Percentiles rank a stretch among this genome's conserved stretches.
Conservation (phyloP, 305 asterid genomes). For the Fraxinus greggii region DNA sequence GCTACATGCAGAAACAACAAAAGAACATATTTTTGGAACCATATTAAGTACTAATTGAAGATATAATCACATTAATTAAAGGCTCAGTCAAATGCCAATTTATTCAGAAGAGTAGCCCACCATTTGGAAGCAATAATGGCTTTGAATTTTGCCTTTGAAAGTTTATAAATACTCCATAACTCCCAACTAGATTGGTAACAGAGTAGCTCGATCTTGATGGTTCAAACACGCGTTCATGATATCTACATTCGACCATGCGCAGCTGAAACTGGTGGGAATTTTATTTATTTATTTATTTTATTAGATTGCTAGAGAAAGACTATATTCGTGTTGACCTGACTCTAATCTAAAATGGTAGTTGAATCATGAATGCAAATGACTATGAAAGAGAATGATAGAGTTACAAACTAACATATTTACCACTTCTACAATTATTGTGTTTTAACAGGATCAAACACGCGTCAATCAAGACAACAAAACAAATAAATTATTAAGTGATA, state of each 20-base stretch:
- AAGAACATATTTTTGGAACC: neutral
- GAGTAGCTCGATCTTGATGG: neutral
- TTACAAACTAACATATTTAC: neutral
- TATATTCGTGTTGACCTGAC: no score
- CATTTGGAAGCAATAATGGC: neutral
- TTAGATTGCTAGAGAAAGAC: no score
- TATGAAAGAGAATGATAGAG: neutral
- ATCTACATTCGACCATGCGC: no score
- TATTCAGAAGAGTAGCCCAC: neutral
- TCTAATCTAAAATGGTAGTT: neutral
- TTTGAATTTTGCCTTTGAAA: neutral
- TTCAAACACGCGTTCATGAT: neutral
- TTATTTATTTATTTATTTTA: no score
- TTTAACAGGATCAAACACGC: neutral
- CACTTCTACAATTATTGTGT: neutral
- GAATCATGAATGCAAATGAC: neutral
- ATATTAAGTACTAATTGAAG: neutral
- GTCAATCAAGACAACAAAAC: neutral
- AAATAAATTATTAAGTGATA: neutral
- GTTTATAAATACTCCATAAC: neutral
- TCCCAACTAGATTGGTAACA: neutral
- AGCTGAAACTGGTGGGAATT: no score
- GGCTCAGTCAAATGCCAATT: neutral
- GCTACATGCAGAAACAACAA: neutral
- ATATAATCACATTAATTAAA: neutral